Evolutionary conservation across 2,329 filamentous ascomycete genomes (phyloP).

Genomic region (Zymoseptoria passerinii): DNA sequence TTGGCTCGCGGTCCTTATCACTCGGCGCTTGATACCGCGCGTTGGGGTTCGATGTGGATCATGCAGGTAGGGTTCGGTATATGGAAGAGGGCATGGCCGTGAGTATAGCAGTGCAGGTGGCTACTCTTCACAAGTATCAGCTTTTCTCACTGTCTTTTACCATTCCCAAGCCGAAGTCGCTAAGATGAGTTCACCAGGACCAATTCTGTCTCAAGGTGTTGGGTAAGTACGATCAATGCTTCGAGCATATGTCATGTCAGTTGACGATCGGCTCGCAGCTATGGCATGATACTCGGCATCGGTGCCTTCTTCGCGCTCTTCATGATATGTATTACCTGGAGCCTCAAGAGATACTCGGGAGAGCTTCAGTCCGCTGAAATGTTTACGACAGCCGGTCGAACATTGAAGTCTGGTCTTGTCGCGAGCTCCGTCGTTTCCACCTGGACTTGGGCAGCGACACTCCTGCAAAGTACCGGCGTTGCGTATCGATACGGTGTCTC

Average conservation of each 20-base stretch:
- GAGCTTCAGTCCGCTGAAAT: constrained; percentile 72
- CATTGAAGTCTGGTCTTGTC: constrained; percentile 77
- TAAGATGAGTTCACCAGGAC: neutral
- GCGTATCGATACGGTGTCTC: constrained; percentile 44
- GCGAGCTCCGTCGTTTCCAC: constrained; percentile 78
- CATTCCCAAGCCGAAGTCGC: neutral
- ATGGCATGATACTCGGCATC: neutral
- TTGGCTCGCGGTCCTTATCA: neutral
- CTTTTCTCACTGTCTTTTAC: neutral
- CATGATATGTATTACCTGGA: constrained; percentile 36
- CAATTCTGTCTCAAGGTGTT: neutral
- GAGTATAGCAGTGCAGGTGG: neutral
- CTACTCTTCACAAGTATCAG: neutral
- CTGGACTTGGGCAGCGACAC: constrained; percentile 60
- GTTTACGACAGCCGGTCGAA: constrained; percentile 79
- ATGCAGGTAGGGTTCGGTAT: neutral
- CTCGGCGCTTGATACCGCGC: neutral
- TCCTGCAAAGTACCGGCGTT: constrained; percentile 29
- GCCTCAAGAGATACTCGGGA: constrained; percentile 47
- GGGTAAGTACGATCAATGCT: neutral
- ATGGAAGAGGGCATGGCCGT: neutral
- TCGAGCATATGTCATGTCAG: neutral
- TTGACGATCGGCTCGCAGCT: neutral
- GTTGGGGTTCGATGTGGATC: neutral
- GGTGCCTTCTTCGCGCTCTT: constrained; percentile 46